phyloP scores from a whole-genome alignment of 768 basidiomycete genomes.

The Rhizopogon vinicolor region DNA sequence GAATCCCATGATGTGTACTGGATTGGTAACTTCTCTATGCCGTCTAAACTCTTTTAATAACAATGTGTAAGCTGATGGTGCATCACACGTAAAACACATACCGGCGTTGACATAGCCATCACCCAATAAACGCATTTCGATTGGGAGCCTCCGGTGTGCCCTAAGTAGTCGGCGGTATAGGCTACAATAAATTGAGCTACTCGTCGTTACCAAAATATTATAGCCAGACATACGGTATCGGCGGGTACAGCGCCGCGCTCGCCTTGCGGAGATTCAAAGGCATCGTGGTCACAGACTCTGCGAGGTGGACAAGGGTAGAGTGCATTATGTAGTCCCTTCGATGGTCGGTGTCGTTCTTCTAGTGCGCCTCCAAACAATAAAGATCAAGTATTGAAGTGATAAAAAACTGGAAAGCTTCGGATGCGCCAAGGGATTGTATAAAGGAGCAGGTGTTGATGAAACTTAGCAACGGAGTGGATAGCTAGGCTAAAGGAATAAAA shows the following conservation, averaged over 20 bases:
- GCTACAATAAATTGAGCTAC: slow-evolving; percentile 32
- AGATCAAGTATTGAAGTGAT: too few relatives aligned
- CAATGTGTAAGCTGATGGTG: not conserved
- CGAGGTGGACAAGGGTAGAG: slow-evolving; percentile 13
- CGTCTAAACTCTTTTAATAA: slow-evolving; percentile 73
- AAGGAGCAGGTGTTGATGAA: not conserved
- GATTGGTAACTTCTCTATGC: slow-evolving; percentile 77
- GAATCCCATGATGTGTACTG: slow-evolving; percentile 90
- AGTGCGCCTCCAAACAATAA: not conserved
- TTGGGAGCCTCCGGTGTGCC: slow-evolving; percentile 68
- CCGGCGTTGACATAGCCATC: slow-evolving; percentile 84
- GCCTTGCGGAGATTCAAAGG: slow-evolving; percentile 59
- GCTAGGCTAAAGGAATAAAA: too few relatives aligned
- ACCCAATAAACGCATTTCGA: slow-evolving; percentile 80
- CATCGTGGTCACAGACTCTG: slow-evolving; percentile 44
- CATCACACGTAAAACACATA: slow-evolving; percentile 18
- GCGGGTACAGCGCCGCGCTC: slow-evolving; percentile 71
- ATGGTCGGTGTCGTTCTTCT: not conserved
- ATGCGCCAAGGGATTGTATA: not conserved
- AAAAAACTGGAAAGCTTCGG: not conserved
- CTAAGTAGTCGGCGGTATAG: slow-evolving; percentile 77
- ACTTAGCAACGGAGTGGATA: too few relatives aligned
- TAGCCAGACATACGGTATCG: slow-evolving; percentile 59
- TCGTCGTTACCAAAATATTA: not conserved
- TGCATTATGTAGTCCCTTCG: not conserved